Conservation (phyloP, 768 basidiomycete species). For the Pseudohyphozyma bogoriensis region DNA sequence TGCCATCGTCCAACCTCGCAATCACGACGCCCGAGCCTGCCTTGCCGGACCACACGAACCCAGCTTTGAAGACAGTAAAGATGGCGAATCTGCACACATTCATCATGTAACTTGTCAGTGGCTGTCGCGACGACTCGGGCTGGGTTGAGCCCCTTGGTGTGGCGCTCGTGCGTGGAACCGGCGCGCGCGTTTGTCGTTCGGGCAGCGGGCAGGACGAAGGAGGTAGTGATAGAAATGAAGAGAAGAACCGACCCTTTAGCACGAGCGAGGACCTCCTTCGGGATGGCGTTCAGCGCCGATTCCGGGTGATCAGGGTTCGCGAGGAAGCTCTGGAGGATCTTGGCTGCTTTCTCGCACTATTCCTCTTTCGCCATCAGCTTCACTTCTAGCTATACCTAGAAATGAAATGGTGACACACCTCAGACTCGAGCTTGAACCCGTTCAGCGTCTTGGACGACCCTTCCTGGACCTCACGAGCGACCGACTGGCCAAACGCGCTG, state of each 20-base stretch:
- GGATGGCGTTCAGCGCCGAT: conserved; percentile 86
- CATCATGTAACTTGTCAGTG: too few relatives aligned
- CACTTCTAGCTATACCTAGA: neutral
- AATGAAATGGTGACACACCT: conserved; percentile 37
- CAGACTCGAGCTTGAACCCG: conserved; percentile 78
- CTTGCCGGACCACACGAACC: conserved; percentile 90
- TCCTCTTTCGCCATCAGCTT: neutral
- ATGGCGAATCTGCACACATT: conserved; percentile 57
- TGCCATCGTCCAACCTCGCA: conserved; percentile 83
- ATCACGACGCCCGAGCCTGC: conserved; percentile 88
- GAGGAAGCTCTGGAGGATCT: conserved; percentile 71
- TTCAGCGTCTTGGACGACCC: conserved; percentile 71
- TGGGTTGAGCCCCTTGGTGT: neutral
- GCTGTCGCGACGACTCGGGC: neutral
- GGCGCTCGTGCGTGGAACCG: too few relatives aligned
- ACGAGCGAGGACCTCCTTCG: conserved; percentile 77
- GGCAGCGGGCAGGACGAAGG: neutral
- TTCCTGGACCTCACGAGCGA: conserved; percentile 57
- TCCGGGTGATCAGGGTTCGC: conserved; percentile 79
- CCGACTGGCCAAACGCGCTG: conserved; percentile 58
- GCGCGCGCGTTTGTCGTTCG: too few relatives aligned
- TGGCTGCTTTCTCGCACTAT: conserved; percentile 58
- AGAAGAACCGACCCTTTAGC: conserved; percentile 58
- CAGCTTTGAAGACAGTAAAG: conserved; percentile 71
- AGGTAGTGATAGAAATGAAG: neutral